A percentile compares a stretch with the other conserved stretches of the same genome.
phyloP scores from a whole-genome alignment of 2,329 filamentous ascomycete genomes.

The Verticillium longisporum region DNA sequence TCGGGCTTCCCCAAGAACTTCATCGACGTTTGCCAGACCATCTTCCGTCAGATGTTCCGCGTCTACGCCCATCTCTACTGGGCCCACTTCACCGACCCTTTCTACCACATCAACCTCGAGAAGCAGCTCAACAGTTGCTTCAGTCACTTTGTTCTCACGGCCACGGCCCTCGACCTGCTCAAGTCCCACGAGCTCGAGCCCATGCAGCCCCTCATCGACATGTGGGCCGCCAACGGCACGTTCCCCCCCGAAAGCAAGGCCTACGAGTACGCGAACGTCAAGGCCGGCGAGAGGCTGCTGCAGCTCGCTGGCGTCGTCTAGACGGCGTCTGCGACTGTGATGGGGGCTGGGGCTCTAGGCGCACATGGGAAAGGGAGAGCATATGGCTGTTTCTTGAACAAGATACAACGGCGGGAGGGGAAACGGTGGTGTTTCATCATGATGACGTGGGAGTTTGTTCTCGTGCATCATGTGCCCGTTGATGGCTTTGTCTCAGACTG shows the following conservation, averaged over 20 bases:
- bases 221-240: slow-evolving; percentile 84
- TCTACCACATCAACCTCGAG: slow-evolving; percentile 75
- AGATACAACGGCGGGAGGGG: neutral
- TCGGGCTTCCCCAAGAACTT: slow-evolving; percentile 91
- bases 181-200: slow-evolving; percentile 88
- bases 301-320: slow-evolving; percentile 32
- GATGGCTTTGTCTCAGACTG: neutral
- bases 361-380: neutral
- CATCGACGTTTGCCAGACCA: slow-evolving; percentile 81
- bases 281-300: slow-evolving; percentile 52
- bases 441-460: neutral
- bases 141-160: slow-evolving; percentile 75
- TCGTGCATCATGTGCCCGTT: neutral
- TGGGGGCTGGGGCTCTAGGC: neutral
- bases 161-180: slow-evolving; percentile 75
- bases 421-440: neutral
- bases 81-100: slow-evolving; percentile 81
- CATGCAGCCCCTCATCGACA: slow-evolving; percentile 88
- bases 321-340: neutral
- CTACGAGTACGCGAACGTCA: slow-evolving; percentile 57
- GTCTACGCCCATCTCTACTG: slow-evolving; percentile 98
- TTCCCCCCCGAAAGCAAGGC: slow-evolving; percentile 71
- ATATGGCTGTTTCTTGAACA: neutral
- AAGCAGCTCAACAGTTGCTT: slow-evolving; percentile 85
- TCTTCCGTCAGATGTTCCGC: slow-evolving; percentile 97